Evolutionary conservation across 2,329 filamentous ascomycete species (phyloP).

Genomic region (Nigrospora oryzae): DNA sequence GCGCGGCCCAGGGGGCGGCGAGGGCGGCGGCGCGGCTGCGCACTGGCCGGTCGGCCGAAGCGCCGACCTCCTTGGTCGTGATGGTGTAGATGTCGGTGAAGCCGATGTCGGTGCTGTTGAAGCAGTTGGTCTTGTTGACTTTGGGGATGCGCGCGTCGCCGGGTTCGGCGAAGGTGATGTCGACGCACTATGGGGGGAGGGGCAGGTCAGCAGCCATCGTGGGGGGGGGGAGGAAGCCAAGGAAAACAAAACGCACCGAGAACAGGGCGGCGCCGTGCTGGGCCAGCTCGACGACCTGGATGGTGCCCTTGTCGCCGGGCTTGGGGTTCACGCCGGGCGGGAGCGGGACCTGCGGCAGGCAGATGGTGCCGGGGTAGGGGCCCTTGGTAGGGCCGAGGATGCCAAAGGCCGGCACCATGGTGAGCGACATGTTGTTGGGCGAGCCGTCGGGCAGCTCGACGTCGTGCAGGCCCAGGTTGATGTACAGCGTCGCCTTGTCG

Average conservation of each 20-base stretch:
- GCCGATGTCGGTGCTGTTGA: slow-evolving; percentile 71
- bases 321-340: slow-evolving; percentile 64
- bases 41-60: slow-evolving; percentile 22
- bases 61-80: slow-evolving; percentile 35
- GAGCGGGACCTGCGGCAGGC: slow-evolving; percentile 80
- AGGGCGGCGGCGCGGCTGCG: slow-evolving; percentile 12
- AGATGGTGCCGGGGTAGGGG: slow-evolving; percentile 83
- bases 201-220: neutral
- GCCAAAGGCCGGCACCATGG: slow-evolving; percentile 74
- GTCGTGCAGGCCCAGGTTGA: slow-evolving; percentile 77
- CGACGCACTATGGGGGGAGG: slow-evolving; percentile 67
- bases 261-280: slow-evolving; percentile 65
- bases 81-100: slow-evolving; percentile 73
- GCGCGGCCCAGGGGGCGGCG: neutral
- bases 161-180: slow-evolving; percentile 83
- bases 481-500: slow-evolving; percentile 69
- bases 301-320: slow-evolving; percentile 74
- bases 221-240: neutral
- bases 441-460: slow-evolving; percentile 53
- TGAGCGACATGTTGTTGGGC: slow-evolving; percentile 79
- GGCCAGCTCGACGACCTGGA: slow-evolving; percentile 65
- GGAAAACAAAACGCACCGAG: slow-evolving; percentile 40
- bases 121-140: slow-evolving; percentile 79
- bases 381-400: slow-evolving; percentile 73
- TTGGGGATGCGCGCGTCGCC: slow-evolving; percentile 56